phyloP scores from a whole-genome alignment of 1,139 yeast genomes.

The Sugiyamaella sp. region DNA sequence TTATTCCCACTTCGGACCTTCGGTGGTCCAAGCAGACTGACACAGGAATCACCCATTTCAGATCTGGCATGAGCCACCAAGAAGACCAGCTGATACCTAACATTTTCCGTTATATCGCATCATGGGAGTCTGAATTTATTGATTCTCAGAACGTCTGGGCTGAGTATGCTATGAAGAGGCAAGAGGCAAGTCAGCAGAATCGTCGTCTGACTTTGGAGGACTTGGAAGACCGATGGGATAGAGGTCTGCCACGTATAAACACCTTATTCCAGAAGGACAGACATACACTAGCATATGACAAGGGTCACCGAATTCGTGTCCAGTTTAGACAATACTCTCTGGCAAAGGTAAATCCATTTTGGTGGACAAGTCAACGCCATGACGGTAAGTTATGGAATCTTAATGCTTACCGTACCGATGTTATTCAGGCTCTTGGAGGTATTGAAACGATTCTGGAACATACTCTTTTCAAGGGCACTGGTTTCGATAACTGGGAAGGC shows the following conservation, averaged over 20 bases:
- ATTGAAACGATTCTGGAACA: slow-evolving; percentile 95
- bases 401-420: slow-evolving; percentile 91
- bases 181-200: slow-evolving; percentile 84
- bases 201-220: slow-evolving; percentile 91
- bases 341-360: slow-evolving; percentile 79
- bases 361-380: slow-evolving; percentile 96
- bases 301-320: slow-evolving; percentile 85
- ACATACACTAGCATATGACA: slow-evolving; percentile 91
- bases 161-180: slow-evolving; percentile 87
- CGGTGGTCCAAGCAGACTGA: slow-evolving; percentile 93
- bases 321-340: slow-evolving; percentile 76
- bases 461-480: slow-evolving; percentile 93
- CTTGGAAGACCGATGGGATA: slow-evolving; percentile 90
- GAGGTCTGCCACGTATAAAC: slow-evolving; percentile 95
- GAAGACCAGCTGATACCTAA: slow-evolving; percentile 84
- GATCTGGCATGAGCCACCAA: slow-evolving; percentile 90
- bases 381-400: slow-evolving; percentile 97
- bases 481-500: slow-evolving; percentile 98
- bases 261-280: slow-evolving; percentile 95
- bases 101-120: slow-evolving; percentile 84
- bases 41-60: slow-evolving; percentile 90
- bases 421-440: slow-evolving; percentile 96
- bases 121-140: slow-evolving; percentile 95
- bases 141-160: slow-evolving; percentile 99
- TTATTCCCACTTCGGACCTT: slow-evolving; percentile 91